Evolutionary conservation across 177 flowering plant species (phyloP).

Genomic region (Telopea speciosissima): DNA sequence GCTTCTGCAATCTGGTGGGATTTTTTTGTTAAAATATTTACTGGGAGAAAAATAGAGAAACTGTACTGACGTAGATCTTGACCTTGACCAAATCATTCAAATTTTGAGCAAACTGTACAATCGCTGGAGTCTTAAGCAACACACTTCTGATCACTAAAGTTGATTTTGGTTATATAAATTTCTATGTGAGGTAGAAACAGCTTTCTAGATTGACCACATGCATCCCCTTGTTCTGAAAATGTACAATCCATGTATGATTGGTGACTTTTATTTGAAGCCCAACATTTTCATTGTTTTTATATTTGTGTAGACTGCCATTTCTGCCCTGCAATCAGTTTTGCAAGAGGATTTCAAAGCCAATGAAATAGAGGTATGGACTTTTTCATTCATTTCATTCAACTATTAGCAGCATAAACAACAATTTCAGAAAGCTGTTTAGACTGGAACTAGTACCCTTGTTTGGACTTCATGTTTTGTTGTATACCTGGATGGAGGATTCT

Average conservation of each 20-base stretch:
- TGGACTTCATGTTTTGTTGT: neutral
- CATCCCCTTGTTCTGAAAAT: no score
- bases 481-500: neutral
- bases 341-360: slow-evolving; percentile 96
- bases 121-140: no score
- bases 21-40: no score
- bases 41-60: no score
- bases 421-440: neutral
- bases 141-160: no score
- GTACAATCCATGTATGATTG: neutral
- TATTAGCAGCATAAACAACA: neutral
- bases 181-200: no score
- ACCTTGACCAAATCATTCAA: no score
- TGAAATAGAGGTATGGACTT: slow-evolving; percentile 77
- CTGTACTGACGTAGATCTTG: no score
- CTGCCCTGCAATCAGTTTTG: slow-evolving; percentile 93
- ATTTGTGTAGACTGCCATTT: slow-evolving; percentile 62
- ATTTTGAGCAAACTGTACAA: no score
- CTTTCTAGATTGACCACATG: no score
- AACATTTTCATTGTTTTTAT: neutral
- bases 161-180: no score
- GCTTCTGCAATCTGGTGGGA: no score
- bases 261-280: neutral
- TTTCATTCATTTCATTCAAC: neutral
- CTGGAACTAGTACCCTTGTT: neutral